Percentiles rank a stretch among this genome's conserved stretches.
Conservation (phyloP, 768 basidiomycete species). For the Candolleomyces aberdarensis region DNA sequence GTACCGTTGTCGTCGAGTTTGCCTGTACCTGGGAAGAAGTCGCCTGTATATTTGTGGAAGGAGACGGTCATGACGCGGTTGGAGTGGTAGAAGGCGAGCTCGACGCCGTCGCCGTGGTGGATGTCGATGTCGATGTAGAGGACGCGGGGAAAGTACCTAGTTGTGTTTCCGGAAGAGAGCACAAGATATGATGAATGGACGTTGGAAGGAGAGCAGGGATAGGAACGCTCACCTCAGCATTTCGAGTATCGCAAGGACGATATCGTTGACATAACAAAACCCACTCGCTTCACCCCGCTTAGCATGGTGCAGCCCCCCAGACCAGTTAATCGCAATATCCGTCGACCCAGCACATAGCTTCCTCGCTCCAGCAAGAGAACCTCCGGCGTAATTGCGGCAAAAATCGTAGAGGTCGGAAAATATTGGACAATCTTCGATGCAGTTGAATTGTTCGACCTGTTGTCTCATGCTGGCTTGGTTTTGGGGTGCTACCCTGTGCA, state of each 20-base stretch:
- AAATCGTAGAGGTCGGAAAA: conserved; percentile 95
- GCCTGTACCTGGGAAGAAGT: conserved; percentile 98
- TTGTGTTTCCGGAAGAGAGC: no score
- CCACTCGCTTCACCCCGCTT: conserved; percentile 98
- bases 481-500: conserved; percentile 71
- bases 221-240: conserved; percentile 62
- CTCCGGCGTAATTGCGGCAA: conserved; percentile 91
- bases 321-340: conserved; percentile 99
- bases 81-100: conserved; percentile 95
- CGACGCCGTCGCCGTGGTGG: conserved; percentile 97
- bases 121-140: conserved; percentile 99
- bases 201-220: background rate
- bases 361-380: conserved; percentile 84
- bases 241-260: conserved; percentile 91
- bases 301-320: conserved; percentile 96
- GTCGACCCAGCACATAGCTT: conserved; percentile 83
- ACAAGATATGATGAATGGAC: no score
- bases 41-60: conserved; percentile 98
- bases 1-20: conserved; percentile 91
- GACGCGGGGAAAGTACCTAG: conserved; percentile 87
- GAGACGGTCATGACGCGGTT: conserved; percentile 99
- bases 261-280: conserved; percentile 98
- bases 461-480: conserved; percentile 70
- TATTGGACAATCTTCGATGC: conserved; percentile 95
- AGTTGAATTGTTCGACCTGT: conserved; percentile 85